These are phyloP conservation scores for Pseudozyma sp. DNA, from an alignment of 1,284 basidiomycete species.

Conservation along the genomic window DNA sequence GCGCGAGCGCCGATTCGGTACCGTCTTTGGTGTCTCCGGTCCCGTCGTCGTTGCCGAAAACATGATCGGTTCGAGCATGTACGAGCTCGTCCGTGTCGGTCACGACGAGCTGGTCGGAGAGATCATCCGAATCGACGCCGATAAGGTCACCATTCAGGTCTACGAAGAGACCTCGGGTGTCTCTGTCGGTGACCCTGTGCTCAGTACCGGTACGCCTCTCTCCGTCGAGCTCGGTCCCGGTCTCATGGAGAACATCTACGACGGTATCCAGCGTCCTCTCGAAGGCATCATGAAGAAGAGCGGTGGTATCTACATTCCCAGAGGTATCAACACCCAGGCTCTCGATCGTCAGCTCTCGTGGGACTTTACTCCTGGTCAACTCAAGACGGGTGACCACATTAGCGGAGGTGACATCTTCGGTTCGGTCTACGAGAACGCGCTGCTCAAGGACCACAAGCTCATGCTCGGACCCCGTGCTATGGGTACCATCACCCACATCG, in stretches of 20 bases:
- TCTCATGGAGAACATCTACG: conserved; percentile 97
- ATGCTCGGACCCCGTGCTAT: conserved; percentile 93
- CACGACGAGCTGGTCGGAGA: conserved; percentile 68
- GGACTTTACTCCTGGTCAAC: conserved; percentile 92
- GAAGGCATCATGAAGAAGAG: conserved; percentile 95
- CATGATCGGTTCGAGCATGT: conserved; percentile 68
- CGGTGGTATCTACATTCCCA: conserved; percentile 94
- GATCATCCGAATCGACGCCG: conserved; percentile 67
- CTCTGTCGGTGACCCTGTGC: conserved; percentile 95
- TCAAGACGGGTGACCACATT: conserved; percentile 86
- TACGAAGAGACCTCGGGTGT: conserved; percentile 85
- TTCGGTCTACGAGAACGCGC: conserved; percentile 93
- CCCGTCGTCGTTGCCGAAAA: conserved; percentile 68
- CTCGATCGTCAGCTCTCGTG: conserved; percentile 88
- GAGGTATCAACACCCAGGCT: conserved; percentile 95
- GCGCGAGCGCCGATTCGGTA: conserved; percentile 60
- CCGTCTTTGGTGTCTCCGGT: conserved; percentile 67
- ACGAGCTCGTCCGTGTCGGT: conserved; percentile 68
- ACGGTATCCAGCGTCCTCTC: conserved; percentile 71
- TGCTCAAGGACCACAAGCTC: conserved; percentile 96
- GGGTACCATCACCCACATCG: conserved; percentile 92
- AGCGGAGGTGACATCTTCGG: conserved; percentile 97
- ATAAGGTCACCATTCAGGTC: conserved; percentile 92
- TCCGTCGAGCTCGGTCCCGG: conserved; percentile 97
- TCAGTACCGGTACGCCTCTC: conserved; percentile 95